These are phyloP conservation scores for Hanseniaspora valbyensis DNA, from an alignment of 805 yeast genomes.

Conservation along the genomic window DNA sequence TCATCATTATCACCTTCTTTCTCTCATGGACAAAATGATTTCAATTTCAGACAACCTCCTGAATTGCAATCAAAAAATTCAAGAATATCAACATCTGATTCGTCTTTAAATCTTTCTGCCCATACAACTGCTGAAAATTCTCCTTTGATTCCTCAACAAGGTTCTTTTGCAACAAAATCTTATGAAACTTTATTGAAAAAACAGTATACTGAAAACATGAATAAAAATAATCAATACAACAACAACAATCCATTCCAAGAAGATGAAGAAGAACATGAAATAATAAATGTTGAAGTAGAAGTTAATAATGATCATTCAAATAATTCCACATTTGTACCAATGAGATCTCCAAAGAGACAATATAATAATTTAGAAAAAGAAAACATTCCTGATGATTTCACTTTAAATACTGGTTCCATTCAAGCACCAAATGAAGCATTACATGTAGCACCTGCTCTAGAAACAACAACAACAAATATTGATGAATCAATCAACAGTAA, in stretches of 20 bases:
- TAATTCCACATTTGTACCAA: not conserved
- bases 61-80: not conserved
- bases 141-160: conserved; percentile 7
- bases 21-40: too few species aligned
- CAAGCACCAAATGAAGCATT: not conserved
- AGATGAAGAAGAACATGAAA: too few species aligned
- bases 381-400: not conserved
- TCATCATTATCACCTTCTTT: too few species aligned
- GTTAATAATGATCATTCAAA: not conserved
- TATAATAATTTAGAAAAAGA: not conserved
- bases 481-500: too few species aligned
- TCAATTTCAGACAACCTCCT: conserved; percentile 9
- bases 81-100: conserved; percentile 6
- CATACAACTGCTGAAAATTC: conserved; percentile 15
- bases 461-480: too few species aligned
- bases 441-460: not conserved
- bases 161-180: conserved; percentile 2
- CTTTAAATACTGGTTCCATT: not conserved
- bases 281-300: too few species aligned
- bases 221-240: not conserved
- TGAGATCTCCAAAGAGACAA: not conserved
- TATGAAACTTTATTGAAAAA: not conserved
- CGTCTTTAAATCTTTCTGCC: conserved; percentile 8
- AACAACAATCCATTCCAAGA: not conserved
- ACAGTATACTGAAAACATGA: not conserved